Evolutionary conservation across 352 stramenopile genomes (phyloP), one percentile per base, ranked within the genome.

Genomic region (Phytophthora citrophthora): DNA sequence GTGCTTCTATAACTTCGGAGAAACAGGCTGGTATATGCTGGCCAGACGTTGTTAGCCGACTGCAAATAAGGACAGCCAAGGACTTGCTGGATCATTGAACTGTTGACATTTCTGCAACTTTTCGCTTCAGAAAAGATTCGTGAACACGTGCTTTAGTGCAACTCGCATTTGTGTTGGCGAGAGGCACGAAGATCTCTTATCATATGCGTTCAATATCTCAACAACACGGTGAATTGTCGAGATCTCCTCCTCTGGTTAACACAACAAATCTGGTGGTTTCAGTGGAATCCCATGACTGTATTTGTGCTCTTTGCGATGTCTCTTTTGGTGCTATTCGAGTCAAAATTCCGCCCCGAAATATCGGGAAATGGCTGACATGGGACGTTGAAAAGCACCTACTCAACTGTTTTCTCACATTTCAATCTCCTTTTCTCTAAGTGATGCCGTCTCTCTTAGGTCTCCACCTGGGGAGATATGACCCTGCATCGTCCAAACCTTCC

Each of bases 391-490:
- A 20, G 50, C 34, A 51, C 5, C 39, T n/a, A 60, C 18, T 36
- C 23, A 26, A 18, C 10, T 38, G 13, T 24, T 27, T n/a, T 20
- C 26, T 26, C 62, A 72, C 24, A 68, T 62, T 61, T 47, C 50
- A 34, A 72, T 72, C 40, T 38, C 52, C 44, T 8, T 47, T 53
- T 59, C 20, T 20, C 20, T 20, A 20, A n/a, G 56, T 41, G 39
- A 72, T 72, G 64, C 57, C 64, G 31, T 72, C 64, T 38, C 39
- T 72, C 2, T 45, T 68, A n/a, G 50, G 64, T 15, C 39, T 72
- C 34, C 43, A 20, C 4, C 13, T 57, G 7, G 39, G 51, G 4
- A 56, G 56, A 44, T 71, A 58, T 45, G 57, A 72, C 26, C 64
- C 51, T 12, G 12, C 43, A 29, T 7, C 57, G 5, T 64, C 58